Evolutionary conservation across 129 eudicot species (phyloP).

Genomic region (Lonicera japonica): DNA sequence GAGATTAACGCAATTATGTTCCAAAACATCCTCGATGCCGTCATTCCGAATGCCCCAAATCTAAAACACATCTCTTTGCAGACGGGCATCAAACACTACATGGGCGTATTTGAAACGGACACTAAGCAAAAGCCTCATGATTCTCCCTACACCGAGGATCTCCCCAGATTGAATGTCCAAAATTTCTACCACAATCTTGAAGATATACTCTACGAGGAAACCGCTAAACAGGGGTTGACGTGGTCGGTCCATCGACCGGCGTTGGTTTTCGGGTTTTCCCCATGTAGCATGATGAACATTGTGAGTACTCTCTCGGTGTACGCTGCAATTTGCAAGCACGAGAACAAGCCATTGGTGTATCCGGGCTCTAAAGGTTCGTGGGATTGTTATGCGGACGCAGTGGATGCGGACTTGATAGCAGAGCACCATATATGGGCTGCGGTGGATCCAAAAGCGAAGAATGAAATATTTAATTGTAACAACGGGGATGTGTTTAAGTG

Average conservation of each 20-base stretch:
- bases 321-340: slow-evolving; percentile 5
- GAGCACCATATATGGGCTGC: slow-evolving; percentile 18
- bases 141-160: background rate
- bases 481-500: slow-evolving; percentile 20
- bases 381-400: background rate
- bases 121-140: background rate
- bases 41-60: background rate
- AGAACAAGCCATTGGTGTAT: background rate
- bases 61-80: background rate
- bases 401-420: slow-evolving; percentile 7
- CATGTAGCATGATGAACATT: background rate
- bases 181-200: background rate
- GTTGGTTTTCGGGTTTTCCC: background rate
- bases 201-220: background rate
- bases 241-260: slow-evolving; percentile 2
- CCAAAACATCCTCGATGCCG: background rate
- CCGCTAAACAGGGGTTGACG: background rate
- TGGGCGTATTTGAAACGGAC: background rate
- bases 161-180: background rate
- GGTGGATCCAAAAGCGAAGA: slow-evolving; percentile 2
- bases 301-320: background rate
- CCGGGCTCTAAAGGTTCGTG: background rate
- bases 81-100: background rate
- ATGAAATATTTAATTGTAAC: slow-evolving; percentile 2
- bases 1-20: background rate